phyloP scores from a whole-genome alignment of 1,139 yeast genomes.

The Candida gigantensis region DNA sequence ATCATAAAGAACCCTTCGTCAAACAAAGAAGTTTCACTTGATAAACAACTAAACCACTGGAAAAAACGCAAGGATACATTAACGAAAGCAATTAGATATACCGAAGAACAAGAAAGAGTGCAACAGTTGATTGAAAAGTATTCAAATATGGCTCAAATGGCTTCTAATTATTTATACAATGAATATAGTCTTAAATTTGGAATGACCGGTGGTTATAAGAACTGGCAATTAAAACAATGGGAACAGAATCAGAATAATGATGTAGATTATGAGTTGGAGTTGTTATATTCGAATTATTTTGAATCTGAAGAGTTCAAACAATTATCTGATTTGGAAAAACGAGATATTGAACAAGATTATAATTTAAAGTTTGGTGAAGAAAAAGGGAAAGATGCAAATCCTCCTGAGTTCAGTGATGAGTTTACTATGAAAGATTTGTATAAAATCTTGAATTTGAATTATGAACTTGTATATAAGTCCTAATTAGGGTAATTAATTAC shows the following conservation, averaged over 20 bases:
- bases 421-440: constrained; percentile 20
- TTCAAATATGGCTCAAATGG: constrained; percentile 16
- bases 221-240: constrained; percentile 15
- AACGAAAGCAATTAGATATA: constrained; percentile 16
- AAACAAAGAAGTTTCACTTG: constrained; percentile 13
- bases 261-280: constrained; percentile 10
- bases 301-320: constrained; percentile 16
- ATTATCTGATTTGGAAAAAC: constrained; percentile 14
- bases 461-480: constrained; percentile 17
- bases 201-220: constrained; percentile 17
- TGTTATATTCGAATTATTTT: constrained; percentile 10
- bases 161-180: constrained; percentile 19
- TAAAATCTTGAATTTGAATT: constrained; percentile 17
- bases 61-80: constrained; percentile 15
- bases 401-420: constrained; percentile 12
- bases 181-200: constrained; percentile 16
- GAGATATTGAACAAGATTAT: constrained; percentile 9
- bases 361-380: constrained; percentile 1
- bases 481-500: constrained; percentile 14
- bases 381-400: constrained; percentile 1
- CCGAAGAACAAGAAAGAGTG: constrained; percentile 12
- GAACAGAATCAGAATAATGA: constrained; percentile 6
- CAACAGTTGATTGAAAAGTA: constrained; percentile 16
- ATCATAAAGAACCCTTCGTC: not conserved
- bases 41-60: constrained; percentile 14